Evolutionary conservation across 345 rosid species (phyloP).

Genomic region (Melaleuca quinquenervia): DNA sequence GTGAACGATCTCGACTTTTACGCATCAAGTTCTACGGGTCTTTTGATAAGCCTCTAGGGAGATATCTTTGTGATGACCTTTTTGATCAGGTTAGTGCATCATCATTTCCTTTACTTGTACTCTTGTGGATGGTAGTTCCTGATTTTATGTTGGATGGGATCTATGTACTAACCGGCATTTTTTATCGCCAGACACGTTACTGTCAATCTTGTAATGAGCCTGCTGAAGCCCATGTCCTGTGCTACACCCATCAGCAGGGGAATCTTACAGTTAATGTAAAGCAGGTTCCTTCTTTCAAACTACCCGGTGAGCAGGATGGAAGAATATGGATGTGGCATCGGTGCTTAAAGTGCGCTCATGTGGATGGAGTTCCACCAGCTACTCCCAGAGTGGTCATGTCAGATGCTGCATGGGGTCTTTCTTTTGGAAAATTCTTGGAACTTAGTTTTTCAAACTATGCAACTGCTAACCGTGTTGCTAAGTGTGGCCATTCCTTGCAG

Average conservation of each 20-base stretch:
- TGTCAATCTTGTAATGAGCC: conserved; percentile 75
- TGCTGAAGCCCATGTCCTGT: conserved; percentile 78
- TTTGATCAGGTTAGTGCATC: conserved; percentile 58
- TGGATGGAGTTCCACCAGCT: conserved; percentile 91
- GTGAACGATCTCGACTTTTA: conserved; percentile 83
- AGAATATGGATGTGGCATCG: conserved; percentile 99
- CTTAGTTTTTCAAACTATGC: conserved; percentile 97
- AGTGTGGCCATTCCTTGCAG: conserved; percentile 97
- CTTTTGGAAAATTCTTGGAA: conserved; percentile 95
- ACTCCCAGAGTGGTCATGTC: conserved; percentile 96
- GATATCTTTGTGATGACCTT: conserved; percentile 70
- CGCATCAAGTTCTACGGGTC: conserved; percentile 93
- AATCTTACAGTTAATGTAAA: conserved; percentile 88
- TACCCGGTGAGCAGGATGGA: conserved; percentile 90
- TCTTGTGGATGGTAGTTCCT: background rate
- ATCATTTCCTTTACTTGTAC: background rate
- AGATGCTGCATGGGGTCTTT: conserved; percentile 98
- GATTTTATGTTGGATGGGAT: background rate
- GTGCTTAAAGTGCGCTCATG: conserved; percentile 77
- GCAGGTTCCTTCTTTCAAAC: conserved; percentile 47
- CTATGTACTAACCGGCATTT: background rate
- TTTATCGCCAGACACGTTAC: conserved; percentile 30
- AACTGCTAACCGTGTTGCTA: conserved; percentile 95
- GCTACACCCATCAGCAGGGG: conserved; percentile 97
- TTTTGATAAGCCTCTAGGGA: conserved; percentile 96